phyloP scores from a whole-genome alignment of 768 basidiomycete genomes.

The Cytidiella melzeri region DNA sequence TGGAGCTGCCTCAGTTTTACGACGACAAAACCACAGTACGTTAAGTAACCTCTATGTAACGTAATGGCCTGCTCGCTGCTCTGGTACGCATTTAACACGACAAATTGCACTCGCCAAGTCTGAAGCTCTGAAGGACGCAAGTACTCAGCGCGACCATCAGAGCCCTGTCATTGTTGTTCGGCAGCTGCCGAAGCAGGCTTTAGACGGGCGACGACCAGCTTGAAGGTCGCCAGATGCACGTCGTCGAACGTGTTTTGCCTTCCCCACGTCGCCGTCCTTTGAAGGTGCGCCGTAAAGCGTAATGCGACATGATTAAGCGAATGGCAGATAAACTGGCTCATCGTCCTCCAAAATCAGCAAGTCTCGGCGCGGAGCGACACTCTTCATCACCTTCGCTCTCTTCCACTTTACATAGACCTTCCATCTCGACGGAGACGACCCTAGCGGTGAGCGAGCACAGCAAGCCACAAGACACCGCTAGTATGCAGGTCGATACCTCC shows the following conservation, averaged over 20 bases:
- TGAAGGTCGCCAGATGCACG: background rate
- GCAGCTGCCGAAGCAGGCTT: background rate
- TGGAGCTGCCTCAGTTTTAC: too few species aligned
- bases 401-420: background rate
- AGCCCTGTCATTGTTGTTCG: too few species aligned
- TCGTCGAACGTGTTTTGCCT: too few species aligned
- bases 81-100: too few species aligned
- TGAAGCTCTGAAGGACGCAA: too few species aligned
- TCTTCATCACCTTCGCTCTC: background rate
- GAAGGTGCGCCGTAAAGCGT: too few species aligned
- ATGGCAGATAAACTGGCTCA: background rate
- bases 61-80: too few species aligned
- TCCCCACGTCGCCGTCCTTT: too few species aligned
- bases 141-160: too few species aligned
- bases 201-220: background rate
- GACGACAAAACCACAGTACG: too few species aligned
- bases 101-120: too few species aligned
- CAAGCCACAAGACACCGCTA: background rate
- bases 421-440: background rate
- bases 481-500: slow-evolving; percentile 8
- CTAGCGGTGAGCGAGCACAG: slow-evolving; percentile 24
- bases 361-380: background rate
- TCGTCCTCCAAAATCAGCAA: background rate
- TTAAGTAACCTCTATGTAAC: too few species aligned
- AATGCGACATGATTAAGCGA: background rate